These are phyloP conservation scores for Leptographium wingfieldii DNA, from an alignment of 2,329 filamentous ascomycete species.

Conservation along the genomic window DNA sequence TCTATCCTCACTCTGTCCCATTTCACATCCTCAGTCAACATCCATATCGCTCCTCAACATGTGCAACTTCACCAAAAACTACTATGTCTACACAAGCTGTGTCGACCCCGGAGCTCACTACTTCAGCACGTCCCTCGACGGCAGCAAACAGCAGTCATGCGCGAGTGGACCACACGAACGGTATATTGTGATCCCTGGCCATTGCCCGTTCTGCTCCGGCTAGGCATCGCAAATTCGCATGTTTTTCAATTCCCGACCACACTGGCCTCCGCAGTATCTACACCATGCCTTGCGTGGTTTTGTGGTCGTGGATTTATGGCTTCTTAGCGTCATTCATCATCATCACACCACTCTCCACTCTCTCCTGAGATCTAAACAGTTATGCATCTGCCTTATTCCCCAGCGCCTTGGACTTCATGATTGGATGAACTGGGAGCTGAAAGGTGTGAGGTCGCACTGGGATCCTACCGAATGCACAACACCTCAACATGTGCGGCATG, in stretches of 20 bases:
- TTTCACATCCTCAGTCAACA: not conserved
- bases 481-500: not conserved
- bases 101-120: slow-evolving; percentile 58
- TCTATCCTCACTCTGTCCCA: not conserved
- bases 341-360: not conserved
- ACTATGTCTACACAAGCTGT: slow-evolving; percentile 64
- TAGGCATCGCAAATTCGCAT: not conserved
- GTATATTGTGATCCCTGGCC: slow-evolving; percentile 57
- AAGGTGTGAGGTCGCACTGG: not conserved
- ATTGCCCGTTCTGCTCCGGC: slow-evolving; percentile 38
- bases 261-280: not conserved
- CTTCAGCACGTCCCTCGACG: slow-evolving; percentile 56
- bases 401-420: not conserved
- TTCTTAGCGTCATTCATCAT: not conserved
- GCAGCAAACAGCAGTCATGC: slow-evolving; percentile 46
- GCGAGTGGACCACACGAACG: slow-evolving; percentile 56
- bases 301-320: not conserved
- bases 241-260: not conserved
- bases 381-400: not conserved
- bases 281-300: not conserved
- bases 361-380: not conserved
- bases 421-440: not conserved
- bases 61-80: slow-evolving; percentile 61
- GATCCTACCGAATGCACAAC: not conserved
- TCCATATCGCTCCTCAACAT: slow-evolving; percentile 22